Evolutionary conservation across 495 filamentous ascomycete species (phyloP), one percentile per base, ranked within the genome.

Genomic region (Corynascus novoguineensis): DNA sequence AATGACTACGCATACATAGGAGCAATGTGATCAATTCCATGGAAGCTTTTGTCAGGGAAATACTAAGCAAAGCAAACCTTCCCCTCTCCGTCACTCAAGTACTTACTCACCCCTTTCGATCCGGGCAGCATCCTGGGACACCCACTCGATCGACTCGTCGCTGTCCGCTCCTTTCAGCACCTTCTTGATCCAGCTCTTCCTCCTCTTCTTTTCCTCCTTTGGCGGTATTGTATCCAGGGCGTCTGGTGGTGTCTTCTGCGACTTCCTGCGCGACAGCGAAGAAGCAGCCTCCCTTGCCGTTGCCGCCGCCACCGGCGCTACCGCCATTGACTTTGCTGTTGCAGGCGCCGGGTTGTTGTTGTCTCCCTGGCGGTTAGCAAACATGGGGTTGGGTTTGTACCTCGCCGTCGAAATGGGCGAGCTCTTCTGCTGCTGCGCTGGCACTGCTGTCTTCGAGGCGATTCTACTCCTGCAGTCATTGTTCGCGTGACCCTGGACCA

Each of bases 341-440:
- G 42, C 42, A 14, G 11, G 8, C 3, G 40, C 17, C 40, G n/a
- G 40, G 5, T 22, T 42, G 19, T 14, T 5, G 40, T 35, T 50
- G 8, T 24, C 38, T 9, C 19, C 24, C 35, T 22, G 31, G 3
- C 34, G 32, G 38, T 53, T 53, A 31, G 50, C 50, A 27, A 54
- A 45, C 51, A 54, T 25, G 11, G 51, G 51, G 19, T 54, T 54
- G 10, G 51, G 51, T 25, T 14, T 45, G 51, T 54, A 53, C 24
- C 27, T 12, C 22, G 28, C 7, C 3, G 46, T 15, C 6, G 4
- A 4, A 5, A 6, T 14, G 31, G n/a, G 9, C 28, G n/a, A 11
- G 15, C 27, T 10, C 4, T 4, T 6, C 25, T 48, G 45, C 45
- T 2, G 22, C 24, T 4, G 29, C 10, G 29, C 5, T 31, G 42